Evolutionary conservation across 2,329 filamentous ascomycete genomes (phyloP), one percentile per base, ranked within the genome.

Genomic region (Samsoniella hepiali): DNA sequence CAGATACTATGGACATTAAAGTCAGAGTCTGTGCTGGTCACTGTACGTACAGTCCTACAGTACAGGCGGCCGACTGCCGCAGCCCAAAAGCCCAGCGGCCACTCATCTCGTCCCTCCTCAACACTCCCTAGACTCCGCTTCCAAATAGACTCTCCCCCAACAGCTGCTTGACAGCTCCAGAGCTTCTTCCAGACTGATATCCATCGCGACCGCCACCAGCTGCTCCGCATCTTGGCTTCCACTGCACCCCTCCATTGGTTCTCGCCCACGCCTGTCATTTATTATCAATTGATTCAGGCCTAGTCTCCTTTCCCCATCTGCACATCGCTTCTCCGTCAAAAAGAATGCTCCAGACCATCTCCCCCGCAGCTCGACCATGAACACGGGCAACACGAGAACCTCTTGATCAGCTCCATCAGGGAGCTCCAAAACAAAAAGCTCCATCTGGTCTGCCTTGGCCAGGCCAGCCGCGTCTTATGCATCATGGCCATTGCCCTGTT

Each of bases 211-310:
- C 44, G 27, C 58, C 58, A 44, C 11, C 29, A 8, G 11, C 51
- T 40, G 53, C 51, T 56, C 59, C 59, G 59, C 59, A 62, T 55
- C 51, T 62, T 55, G 42, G 42, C 59, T 56, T 36, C 29, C 32
- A 11, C 40, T 47, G 5, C 31, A 31, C 29, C 4, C 29, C 27
- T 38, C 40, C 31, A 55, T 62, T 62, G 50, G 58, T n/a, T 29
- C 38, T n/a, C 15, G 40, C 17, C 4, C 31, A 40, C 38, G 22
- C 29, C 32, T 42, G 38, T 62, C 50, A 62, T 55, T 62, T 56
- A 56, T 62, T 62, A 47, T 56, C 40, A 62, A 49, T 62, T 42
- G 40, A 34, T 40, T 62, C 42, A 1, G 51, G 50, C 32, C 40
- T 62, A 62, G 59, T 22, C 31, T 45, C 42, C 40, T 56, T 42